Conservation (phyloP, 73 alveolate species). For the Breviolum minutum region DNA sequence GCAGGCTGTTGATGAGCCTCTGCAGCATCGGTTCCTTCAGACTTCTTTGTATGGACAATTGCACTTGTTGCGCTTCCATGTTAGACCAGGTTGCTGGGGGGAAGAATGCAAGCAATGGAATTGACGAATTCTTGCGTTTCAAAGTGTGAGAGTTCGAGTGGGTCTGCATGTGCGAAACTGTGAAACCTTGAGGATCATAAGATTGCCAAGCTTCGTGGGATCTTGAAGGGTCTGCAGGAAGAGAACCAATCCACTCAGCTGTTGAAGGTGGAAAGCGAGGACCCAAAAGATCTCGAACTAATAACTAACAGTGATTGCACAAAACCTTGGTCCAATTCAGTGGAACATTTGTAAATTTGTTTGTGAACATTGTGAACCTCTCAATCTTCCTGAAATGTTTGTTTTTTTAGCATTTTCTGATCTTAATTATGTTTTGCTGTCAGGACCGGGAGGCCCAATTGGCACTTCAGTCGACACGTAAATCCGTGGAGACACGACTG, state of each 20-base stretch:
- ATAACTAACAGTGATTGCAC: neutral
- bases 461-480: conserved; percentile 59
- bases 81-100: no score
- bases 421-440: neutral
- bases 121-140: no score
- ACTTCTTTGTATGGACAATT: no score
- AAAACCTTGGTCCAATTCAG: neutral
- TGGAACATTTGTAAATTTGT: neutral
- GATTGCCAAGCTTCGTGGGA: conserved; percentile 57
- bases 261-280: conserved; percentile 76
- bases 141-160: neutral
- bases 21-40: neutral
- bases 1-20: conserved; percentile 63
- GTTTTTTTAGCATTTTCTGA: neutral
- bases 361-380: neutral
- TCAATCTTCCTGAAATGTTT: neutral
- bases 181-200: conserved; percentile 32
- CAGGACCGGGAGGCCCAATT: conserved; percentile 43
- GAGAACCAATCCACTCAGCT: conserved; percentile 85
- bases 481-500: conserved; percentile 76
- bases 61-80: no score
- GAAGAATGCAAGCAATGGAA: no score
- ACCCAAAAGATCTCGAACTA: neutral
- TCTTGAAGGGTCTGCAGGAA: conserved; percentile 45
- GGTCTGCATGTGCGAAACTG: neutral